Conservation (phyloP, 2,329 filamentous ascomycete genomes). For the Botryosphaeria dothidea region DNA sequence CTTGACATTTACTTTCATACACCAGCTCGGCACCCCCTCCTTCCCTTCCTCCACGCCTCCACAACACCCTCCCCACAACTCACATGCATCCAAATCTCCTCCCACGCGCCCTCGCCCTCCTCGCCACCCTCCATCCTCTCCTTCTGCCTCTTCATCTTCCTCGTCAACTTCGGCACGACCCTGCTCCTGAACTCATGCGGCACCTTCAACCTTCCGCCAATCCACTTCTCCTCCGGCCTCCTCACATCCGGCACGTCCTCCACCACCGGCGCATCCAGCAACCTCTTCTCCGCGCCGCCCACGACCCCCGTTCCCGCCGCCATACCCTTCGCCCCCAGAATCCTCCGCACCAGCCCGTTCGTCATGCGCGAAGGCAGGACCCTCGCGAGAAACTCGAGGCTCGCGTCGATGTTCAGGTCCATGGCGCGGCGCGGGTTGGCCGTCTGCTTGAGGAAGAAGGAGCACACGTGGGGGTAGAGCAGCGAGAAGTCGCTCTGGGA, state of each 20-base stretch:
- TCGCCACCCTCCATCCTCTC: conserved; percentile 27
- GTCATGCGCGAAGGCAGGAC: conserved; percentile 51
- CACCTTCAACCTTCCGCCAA: conserved; percentile 59
- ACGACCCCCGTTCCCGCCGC: conserved; percentile 32
- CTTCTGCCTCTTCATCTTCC: conserved; percentile 38
- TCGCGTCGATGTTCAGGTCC: conserved; percentile 63
- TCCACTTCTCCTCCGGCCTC: conserved; percentile 59
- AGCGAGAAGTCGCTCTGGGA: conserved; percentile 68
- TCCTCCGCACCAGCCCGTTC: conserved; percentile 29
- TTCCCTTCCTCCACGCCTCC: conserved; percentile 27
- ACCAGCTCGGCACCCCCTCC: not conserved
- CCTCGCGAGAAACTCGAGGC: conserved; percentile 62
- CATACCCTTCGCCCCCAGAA: not conserved
- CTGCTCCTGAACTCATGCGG: conserved; percentile 58
- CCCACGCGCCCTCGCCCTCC: conserved; percentile 44
- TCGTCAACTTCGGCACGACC: conserved; percentile 46
- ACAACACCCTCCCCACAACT: conserved; percentile 39
- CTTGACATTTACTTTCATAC: not conserved
- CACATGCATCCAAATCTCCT: conserved; percentile 58
- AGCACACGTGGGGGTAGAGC: conserved; percentile 61
- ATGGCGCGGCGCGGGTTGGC: conserved; percentile 64
- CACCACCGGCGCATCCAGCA: conserved; percentile 49
- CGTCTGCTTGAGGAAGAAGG: conserved; percentile 61
- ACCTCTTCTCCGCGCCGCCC: conserved; percentile 49
- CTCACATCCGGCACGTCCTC: conserved; percentile 54